These are phyloP conservation scores for Pseudognaphalium luteoalbum DNA, from an alignment of 129 eudicot genomes.

Conservation along the genomic window DNA sequence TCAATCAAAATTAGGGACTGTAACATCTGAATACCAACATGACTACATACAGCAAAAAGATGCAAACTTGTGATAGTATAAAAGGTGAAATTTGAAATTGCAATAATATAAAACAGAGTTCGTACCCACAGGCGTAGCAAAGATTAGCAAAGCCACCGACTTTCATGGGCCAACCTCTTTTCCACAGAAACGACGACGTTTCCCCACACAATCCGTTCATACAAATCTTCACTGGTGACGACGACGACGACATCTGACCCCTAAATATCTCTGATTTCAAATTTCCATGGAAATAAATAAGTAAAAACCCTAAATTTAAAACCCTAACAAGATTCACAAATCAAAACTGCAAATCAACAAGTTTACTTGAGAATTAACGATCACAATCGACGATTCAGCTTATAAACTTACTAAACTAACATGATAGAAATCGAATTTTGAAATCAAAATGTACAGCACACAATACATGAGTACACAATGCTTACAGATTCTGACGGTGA, in stretches of 20 bases:
- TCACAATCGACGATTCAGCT: conserved; percentile 11
- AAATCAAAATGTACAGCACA: conserved; percentile 2
- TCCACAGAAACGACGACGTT: conserved; percentile 56
- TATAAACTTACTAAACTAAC: background rate
- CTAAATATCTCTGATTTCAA: conserved; percentile 19
- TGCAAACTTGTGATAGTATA: conserved; percentile 3
- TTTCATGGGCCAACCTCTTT: conserved; percentile 79
- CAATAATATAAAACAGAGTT: conserved; percentile 16
- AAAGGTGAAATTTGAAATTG: conserved; percentile 23
- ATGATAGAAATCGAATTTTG: background rate
- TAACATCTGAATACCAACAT: background rate
- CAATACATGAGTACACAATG: background rate
- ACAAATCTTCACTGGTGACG: conserved; percentile 51
- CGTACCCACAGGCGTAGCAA: conserved; percentile 70
- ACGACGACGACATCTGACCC: conserved; percentile 36
- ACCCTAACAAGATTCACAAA: conserved; percentile 29
- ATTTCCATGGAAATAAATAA: conserved; percentile 18
- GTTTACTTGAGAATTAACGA: background rate
- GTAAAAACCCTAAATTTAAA: conserved; percentile 38
- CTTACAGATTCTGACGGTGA: background rate
- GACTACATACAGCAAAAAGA: background rate
- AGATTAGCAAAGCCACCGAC: conserved; percentile 70
- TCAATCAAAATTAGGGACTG: background rate
- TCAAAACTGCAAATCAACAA: conserved; percentile 12
- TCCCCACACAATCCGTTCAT: conserved; percentile 68